Evolutionary conservation across 2,329 filamentous ascomycete genomes (phyloP), one percentile per base, ranked within the genome.

Genomic region (Didymella sp.): DNA sequence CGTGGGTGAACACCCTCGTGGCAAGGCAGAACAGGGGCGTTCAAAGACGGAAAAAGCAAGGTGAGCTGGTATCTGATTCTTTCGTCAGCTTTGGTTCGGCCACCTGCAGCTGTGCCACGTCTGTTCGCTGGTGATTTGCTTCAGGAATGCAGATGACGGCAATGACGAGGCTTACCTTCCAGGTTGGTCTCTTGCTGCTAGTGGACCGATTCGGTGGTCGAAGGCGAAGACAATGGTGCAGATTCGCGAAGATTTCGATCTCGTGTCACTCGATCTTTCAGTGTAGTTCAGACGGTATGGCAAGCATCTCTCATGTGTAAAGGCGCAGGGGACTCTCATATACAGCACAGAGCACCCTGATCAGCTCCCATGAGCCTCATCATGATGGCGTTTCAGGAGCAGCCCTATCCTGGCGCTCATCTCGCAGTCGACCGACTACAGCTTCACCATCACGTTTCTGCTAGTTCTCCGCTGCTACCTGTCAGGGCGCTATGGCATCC

Each of bases 401-500:
- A 66, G 59, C 64, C 57, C 51, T 61, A 74, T 70, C 72, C 71
- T 70, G 69, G 72, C 57, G 62, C 59, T 65, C 64, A 67, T 68
- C 66, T 66, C 53, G 55, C 49, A 48, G 62, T 61, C 61, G 43
- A 63, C 59, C 65, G 58, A 54, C 64, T 63, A 66, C 61, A 60
- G 63, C 69, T 63, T 68, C 67, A 67, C 64, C 67, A 67, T 60
- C 55, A 62, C 68, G 50, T 58, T 63, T 66, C 46, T 68, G 63
- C 61, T 68, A 63, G 63, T 57, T 66, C 58, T 64, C 66, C 67
- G 59, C 65, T 61, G 62, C 63, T 64, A 61, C 61, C 61, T 61
- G 62, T 63, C 63, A 62, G 59, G 58, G 64, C 64, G 68, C 64
- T 69, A 60, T 65, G 71, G 64, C 68, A 69, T 68, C 62, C 58